Evolutionary conservation across 2,329 filamentous ascomycete species (phyloP).

Genomic region (Mycosphaerelloides madeirae): DNA sequence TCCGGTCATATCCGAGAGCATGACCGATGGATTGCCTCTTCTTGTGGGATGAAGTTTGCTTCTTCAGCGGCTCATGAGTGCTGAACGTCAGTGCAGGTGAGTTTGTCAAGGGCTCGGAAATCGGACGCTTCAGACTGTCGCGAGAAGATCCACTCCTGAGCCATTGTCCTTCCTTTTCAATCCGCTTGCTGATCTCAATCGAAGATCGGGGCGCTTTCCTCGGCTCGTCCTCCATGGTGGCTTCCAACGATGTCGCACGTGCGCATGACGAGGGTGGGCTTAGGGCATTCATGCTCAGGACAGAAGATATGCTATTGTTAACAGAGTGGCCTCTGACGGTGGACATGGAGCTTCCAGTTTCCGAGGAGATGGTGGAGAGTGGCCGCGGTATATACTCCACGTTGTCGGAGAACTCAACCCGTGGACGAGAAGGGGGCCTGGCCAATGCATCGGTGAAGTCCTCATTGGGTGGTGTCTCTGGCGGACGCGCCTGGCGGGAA

Average conservation of each 20-base stretch:
- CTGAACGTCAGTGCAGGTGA: slow-evolving; percentile 15
- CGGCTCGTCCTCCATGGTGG: slow-evolving; percentile 38
- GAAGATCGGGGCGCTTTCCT: slow-evolving; percentile 56
- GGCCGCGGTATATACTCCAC: slow-evolving; percentile 80
- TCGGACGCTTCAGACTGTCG: slow-evolving; percentile 18
- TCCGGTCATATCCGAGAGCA: slow-evolving; percentile 58
- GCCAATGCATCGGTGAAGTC: slow-evolving; percentile 25
- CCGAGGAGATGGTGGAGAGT: slow-evolving; percentile 76
- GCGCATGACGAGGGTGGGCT: slow-evolving; percentile 43
- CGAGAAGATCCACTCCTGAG: slow-evolving; percentile 22
- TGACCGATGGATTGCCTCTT: slow-evolving; percentile 60
- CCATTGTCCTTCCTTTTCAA: slow-evolving; percentile 33
- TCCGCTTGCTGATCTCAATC: slow-evolving; percentile 21
- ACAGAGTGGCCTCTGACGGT: slow-evolving; percentile 69
- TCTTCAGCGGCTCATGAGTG: slow-evolving; percentile 1
- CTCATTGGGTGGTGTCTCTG: background rate
- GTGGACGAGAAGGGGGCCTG: slow-evolving; percentile 50
- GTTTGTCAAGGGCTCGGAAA: slow-evolving; percentile 17
- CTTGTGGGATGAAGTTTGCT: slow-evolving; percentile 38
- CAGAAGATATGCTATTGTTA: slow-evolving; percentile 74
- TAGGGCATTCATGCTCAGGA: slow-evolving; percentile 57
- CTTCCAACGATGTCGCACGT: slow-evolving; percentile 35
- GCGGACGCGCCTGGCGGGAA: background rate
- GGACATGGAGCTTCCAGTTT: slow-evolving; percentile 69
- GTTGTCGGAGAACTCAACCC: slow-evolving; percentile 79